These are phyloP conservation scores for Boletus sp. DNA, from an alignment of 768 basidiomycete species.

Conservation along the genomic window DNA sequence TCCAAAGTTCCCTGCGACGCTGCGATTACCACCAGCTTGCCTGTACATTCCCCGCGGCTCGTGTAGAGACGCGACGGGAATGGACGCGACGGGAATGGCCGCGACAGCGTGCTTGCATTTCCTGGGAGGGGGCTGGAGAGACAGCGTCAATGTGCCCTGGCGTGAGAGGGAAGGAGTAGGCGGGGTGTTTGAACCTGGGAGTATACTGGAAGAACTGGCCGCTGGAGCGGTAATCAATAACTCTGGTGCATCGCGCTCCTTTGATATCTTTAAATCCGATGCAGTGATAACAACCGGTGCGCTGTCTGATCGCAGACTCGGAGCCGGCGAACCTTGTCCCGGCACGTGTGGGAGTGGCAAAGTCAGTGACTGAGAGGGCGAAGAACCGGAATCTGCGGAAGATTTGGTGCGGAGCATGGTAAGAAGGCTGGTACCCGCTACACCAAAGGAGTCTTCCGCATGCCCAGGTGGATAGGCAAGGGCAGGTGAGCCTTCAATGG, in stretches of 20 bases:
- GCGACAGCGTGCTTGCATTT: constrained; percentile 22
- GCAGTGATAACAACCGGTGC: constrained; percentile 19
- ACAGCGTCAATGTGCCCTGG: constrained; percentile 29
- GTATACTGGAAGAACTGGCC: constrained; percentile 24
- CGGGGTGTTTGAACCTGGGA: constrained; percentile 24
- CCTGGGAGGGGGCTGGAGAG: constrained; percentile 35
- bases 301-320: constrained; percentile 24
- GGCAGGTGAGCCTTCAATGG: constrained; percentile 43
- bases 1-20: constrained; percentile 31
- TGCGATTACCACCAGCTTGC: constrained; percentile 25
- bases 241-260: constrained; percentile 32
- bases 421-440: constrained; percentile 52
- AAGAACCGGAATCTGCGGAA: constrained; percentile 23
- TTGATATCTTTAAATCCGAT: constrained; percentile 39
- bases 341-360: constrained; percentile 21
- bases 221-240: constrained; percentile 12
- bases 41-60: constrained; percentile 22
- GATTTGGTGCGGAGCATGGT: constrained; percentile 47
- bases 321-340: constrained; percentile 22
- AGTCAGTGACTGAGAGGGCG: constrained; percentile 32
- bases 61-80: neutral
- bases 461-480: constrained; percentile 34
- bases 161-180: constrained; percentile 27
- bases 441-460: constrained; percentile 55
- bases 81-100: neutral